Conservation (phyloP, 2,329 filamentous ascomycete species). For the Dactylonectria macrodidyma region DNA sequence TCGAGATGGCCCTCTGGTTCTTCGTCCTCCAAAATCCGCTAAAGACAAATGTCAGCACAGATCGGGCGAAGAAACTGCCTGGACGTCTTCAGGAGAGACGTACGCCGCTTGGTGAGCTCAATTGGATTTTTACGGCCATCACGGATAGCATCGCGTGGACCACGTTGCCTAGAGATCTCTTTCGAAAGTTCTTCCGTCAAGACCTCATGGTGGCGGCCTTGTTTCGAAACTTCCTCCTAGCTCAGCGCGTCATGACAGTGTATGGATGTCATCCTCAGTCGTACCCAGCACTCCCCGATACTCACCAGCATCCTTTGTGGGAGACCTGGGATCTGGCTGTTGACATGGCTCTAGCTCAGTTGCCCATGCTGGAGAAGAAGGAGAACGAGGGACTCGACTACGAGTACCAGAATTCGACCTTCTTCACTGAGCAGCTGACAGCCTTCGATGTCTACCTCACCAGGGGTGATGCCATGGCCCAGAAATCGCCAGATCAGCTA, state of each 20-base stretch:
- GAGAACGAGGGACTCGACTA: slow-evolving; percentile 83
- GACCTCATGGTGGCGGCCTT: slow-evolving; percentile 99
- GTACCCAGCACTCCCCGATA: slow-evolving; percentile 92
- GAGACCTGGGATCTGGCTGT: slow-evolving; percentile 98
- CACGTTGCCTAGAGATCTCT: slow-evolving; percentile 87
- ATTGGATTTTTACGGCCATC: slow-evolving; percentile 99
- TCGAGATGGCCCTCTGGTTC: slow-evolving; percentile 96
- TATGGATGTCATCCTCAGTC: slow-evolving; percentile 97
- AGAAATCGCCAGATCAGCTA: slow-evolving; percentile 92
- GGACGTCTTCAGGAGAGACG: slow-evolving; percentile 92
- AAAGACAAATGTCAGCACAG: slow-evolving; percentile 78
- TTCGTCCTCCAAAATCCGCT: slow-evolving; percentile 94
- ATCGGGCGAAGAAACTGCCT: slow-evolving; percentile 89
- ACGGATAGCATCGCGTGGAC: slow-evolving; percentile 99
- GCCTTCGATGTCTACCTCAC: slow-evolving; percentile 97
- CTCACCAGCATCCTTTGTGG: slow-evolving; percentile 95
- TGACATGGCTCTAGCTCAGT: slow-evolving; percentile 92
- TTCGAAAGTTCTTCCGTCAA: slow-evolving; percentile 97
- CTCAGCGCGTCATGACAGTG: slow-evolving; percentile 94
- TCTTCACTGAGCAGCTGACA: slow-evolving; percentile 97
- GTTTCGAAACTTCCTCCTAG: slow-evolving; percentile 95
- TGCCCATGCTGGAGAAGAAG: slow-evolving; percentile 87
- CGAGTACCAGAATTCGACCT: slow-evolving; percentile 93
- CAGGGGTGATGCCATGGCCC: slow-evolving; percentile 83
- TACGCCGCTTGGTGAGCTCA: slow-evolving; percentile 94